A percentile compares a stretch with the other conserved stretches of the same genome.
Conservation (phyloP, 176 grass and related monocot species). For the Phoenix dactylifera region DNA sequence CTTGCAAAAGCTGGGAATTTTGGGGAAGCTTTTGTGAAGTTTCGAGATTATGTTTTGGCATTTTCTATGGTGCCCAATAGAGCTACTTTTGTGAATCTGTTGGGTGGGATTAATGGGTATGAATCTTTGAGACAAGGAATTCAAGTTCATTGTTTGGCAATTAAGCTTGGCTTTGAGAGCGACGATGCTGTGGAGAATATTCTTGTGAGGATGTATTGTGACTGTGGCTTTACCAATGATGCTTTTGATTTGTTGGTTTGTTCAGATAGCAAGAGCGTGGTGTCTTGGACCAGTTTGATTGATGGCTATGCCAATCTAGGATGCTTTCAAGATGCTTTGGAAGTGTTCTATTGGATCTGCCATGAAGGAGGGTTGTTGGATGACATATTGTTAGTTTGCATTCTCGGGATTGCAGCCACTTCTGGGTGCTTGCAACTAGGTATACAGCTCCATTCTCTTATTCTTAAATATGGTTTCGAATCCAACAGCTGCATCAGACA, state of each 20-base stretch:
- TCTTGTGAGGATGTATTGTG: neutral
- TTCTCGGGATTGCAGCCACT: conserved; percentile 5
- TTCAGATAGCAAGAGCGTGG: conserved; percentile 2
- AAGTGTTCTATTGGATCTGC: conserved; percentile 2
- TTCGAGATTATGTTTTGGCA: conserved; percentile 2
- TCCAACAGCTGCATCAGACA: conserved; percentile 2
- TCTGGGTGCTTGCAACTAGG: neutral
- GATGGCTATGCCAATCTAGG: neutral
- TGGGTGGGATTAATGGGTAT: conserved; percentile 4
- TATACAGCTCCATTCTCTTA: conserved; percentile 5
- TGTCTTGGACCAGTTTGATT: conserved; percentile 17
- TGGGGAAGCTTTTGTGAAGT: conserved; percentile 4
- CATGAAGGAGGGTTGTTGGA: conserved; percentile 3
- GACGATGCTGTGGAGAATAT: conserved; percentile 7
- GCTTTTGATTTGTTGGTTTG: neutral
- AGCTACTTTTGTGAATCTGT: conserved; percentile 13
- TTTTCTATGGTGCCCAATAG: neutral
- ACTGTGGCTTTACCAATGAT: neutral
- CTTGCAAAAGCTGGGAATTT: conserved; percentile 12
- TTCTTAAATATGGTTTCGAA: conserved; percentile 6
- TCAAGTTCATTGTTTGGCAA: conserved; percentile 7
- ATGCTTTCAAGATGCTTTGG: conserved; percentile 4
- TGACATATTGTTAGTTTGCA: conserved; percentile 12
- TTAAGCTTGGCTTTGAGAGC: conserved; percentile 5
- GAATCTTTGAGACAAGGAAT: neutral